Evolutionary conservation across 2,329 filamentous ascomycete genomes (phyloP).

Genomic region (Aspergillus unguis): DNA sequence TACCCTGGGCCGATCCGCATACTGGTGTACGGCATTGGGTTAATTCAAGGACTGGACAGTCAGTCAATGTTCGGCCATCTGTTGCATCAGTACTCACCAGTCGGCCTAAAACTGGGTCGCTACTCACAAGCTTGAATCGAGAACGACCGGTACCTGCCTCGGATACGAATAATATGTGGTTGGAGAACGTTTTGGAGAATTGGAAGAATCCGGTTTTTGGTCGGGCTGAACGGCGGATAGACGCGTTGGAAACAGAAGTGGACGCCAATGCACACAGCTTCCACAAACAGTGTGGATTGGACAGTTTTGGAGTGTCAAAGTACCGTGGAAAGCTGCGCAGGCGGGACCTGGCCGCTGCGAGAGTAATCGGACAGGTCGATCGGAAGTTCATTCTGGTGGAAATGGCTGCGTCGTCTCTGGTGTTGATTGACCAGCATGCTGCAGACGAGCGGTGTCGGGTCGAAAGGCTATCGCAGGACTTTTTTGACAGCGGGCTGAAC

Average conservation of each 20-base stretch:
- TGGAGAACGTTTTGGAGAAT: conserved; percentile 56
- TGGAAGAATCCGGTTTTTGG: conserved; percentile 79
- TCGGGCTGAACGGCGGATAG: conserved; percentile 45
- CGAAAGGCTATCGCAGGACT: conserved; percentile 64
- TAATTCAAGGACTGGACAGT: conserved; percentile 37
- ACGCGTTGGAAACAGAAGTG: conserved; percentile 29
- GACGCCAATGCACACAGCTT: conserved; percentile 21
- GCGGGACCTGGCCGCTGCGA: conserved; percentile 55
- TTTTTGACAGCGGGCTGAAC: conserved; percentile 36
- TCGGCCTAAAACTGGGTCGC: conserved; percentile 16
- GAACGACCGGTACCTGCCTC: conserved; percentile 20
- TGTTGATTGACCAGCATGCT: conserved; percentile 89
- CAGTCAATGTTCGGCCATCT: conserved; percentile 16
- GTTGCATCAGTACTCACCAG: conserved; percentile 7
- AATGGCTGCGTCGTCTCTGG: conserved; percentile 51
- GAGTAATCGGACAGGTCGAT: conserved; percentile 79
- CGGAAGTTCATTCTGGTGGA: conserved; percentile 80
- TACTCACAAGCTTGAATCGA: conserved; percentile 11
- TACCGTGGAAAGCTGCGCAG: conserved; percentile 56
- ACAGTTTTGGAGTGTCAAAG: conserved; percentile 25
- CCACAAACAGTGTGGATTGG: conserved; percentile 21
- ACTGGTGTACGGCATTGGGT: conserved; percentile 43
- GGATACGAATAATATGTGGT: conserved; percentile 48
- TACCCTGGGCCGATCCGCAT: conserved; percentile 59
- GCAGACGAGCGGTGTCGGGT: conserved; percentile 84